A percentile compares a stretch with the other conserved stretches of the same genome.
These are phyloP conservation scores for Leishmania turanica DNA, from an alignment of 208 protist species.

Conservation along the genomic window DNA sequence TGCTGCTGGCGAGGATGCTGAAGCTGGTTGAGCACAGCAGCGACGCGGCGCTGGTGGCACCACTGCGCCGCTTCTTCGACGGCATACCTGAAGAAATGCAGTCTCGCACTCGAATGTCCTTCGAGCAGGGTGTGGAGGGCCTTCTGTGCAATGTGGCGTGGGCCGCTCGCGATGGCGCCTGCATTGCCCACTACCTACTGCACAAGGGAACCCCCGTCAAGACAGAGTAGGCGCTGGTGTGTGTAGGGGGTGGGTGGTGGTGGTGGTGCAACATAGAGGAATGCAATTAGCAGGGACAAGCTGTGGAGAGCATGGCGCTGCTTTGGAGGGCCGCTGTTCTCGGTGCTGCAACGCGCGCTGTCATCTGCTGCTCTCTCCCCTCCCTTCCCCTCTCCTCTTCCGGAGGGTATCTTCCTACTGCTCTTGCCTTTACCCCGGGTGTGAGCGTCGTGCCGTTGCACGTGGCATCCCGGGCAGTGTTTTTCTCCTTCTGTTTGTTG, in stretches of 20 bases:
- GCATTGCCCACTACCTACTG: constrained; percentile 24
- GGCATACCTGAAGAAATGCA: constrained; percentile 21
- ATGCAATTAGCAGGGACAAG: background rate
- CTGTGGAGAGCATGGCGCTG: background rate
- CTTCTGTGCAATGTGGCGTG: constrained; percentile 49
- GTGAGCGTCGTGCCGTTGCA: background rate
- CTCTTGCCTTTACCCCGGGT: background rate
- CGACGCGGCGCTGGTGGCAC: constrained; percentile 34
- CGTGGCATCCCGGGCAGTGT: background rate
- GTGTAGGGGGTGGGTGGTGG: background rate
- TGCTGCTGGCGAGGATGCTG: constrained; percentile 54
- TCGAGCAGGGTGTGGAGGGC: constrained; percentile 45
- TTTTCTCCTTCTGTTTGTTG: constrained; percentile 4
- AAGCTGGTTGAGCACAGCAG: constrained; percentile 51
- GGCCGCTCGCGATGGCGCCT: constrained; percentile 30
- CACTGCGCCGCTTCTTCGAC: constrained; percentile 48
- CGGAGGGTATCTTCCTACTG: background rate
- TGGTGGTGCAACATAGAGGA: background rate
- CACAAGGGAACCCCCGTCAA: background rate
- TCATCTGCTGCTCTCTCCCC: no score
- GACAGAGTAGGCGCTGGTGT: background rate
- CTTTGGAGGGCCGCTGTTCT: background rate
- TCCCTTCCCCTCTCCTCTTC: no score
- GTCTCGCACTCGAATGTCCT: constrained; percentile 19
- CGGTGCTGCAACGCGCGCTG: background rate